Percentiles rank a stretch among this genome's conserved stretches.
Evolutionary conservation across 208 protist species (phyloP).

Genomic region (Acanthamoeba culbertsoni): DNA sequence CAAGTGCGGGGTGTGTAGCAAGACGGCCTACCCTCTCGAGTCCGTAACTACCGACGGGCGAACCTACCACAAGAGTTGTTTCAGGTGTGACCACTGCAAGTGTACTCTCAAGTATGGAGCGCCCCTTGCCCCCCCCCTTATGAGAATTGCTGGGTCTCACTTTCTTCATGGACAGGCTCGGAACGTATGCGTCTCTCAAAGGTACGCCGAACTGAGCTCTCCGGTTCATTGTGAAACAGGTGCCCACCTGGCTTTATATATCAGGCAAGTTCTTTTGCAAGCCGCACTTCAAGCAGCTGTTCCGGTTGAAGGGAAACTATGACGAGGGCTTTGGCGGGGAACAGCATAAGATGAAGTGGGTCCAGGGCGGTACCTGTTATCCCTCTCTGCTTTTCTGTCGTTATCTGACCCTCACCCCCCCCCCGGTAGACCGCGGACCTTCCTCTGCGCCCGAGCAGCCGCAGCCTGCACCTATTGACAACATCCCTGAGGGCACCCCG

Average conservation of each 20-base stretch:
- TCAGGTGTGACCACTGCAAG: conserved; percentile 72
- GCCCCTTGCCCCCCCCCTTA: background rate
- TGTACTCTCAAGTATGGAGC: conserved; percentile 63
- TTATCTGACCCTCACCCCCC: too few species aligned
- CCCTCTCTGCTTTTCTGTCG: too few species aligned
- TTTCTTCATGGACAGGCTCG: background rate
- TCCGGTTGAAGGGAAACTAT: conserved; percentile 71
- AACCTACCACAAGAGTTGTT: conserved; percentile 57
- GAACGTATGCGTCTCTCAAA: background rate
- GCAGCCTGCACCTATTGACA: conserved; percentile 62
- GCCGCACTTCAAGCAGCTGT: conserved; percentile 75
- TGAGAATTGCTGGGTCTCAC: background rate
- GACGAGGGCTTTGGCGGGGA: conserved; percentile 27
- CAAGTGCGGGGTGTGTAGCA: conserved; percentile 63
- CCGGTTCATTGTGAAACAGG: too few species aligned
- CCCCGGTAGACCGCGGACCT: too few species aligned
- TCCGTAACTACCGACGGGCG: background rate
- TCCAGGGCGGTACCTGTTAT: background rate
- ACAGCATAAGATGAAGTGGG: conserved; percentile 46
- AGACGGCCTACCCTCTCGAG: conserved; percentile 70
- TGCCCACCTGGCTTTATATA: background rate
- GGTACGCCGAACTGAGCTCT: background rate
- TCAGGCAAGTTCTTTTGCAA: conserved; percentile 71
- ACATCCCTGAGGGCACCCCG: background rate
- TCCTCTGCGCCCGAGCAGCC: too few species aligned